Evolutionary conservation across 148 eudicot genomes (phyloP).

Genomic region (Beta vulgaris): DNA sequence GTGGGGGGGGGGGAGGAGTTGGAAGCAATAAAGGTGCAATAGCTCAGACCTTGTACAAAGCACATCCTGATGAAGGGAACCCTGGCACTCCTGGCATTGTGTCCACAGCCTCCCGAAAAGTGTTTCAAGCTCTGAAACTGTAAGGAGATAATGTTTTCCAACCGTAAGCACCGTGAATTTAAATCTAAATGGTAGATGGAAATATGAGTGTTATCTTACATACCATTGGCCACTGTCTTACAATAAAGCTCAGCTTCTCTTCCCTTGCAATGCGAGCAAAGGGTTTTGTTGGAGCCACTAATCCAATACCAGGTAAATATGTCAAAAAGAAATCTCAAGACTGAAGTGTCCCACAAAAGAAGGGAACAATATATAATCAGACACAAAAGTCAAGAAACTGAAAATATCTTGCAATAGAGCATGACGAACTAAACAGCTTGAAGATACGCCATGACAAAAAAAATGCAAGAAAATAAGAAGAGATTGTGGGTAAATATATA

Average conservation of each 20-base stretch:
- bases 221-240: conserved; percentile 84
- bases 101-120: conserved; percentile 98
- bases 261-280: conserved; percentile 94
- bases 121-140: conserved; percentile 89
- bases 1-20: neutral
- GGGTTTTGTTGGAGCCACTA: conserved; percentile 68
- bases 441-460: neutral
- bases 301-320: conserved; percentile 17
- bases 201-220: conserved; percentile 1
- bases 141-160: conserved; percentile 19
- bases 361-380: neutral
- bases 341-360: conserved; percentile 4
- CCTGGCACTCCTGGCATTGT: conserved; percentile 99
- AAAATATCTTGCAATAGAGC: neutral
- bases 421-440: neutral
- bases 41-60: conserved; percentile 81
- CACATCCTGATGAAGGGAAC: conserved; percentile 98
- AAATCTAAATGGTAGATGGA: conserved; percentile 5
- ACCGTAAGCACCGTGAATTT: conserved; percentile 12
- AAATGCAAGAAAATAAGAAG: neutral
- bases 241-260: conserved; percentile 98
- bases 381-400: neutral
- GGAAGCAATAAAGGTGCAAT: neutral
- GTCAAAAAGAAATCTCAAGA: conserved; percentile 1
- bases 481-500: neutral